These are phyloP conservation scores for Pochonia chlamydosporia DNA, from an alignment of 2,329 filamentous ascomycete genomes.

Conservation along the genomic window DNA sequence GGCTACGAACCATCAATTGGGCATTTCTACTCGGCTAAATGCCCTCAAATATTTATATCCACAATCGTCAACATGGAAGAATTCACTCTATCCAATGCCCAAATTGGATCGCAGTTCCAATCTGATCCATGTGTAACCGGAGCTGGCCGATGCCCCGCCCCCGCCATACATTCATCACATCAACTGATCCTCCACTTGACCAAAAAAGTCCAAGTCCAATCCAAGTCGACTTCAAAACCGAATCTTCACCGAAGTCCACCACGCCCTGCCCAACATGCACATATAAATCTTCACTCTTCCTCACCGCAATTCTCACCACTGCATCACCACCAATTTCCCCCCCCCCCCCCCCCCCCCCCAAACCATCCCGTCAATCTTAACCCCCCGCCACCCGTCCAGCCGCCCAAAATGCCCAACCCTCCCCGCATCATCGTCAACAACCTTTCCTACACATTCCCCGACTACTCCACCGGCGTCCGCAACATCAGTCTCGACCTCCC, in stretches of 20 bases:
- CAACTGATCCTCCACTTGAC: too few relatives aligned
- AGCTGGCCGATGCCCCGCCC: too few relatives aligned
- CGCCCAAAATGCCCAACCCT: conserved; percentile 8
- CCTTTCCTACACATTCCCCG: conserved; percentile 85
- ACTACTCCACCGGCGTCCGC: conserved; percentile 72
- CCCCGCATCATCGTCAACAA: conserved; percentile 67
- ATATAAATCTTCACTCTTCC: not conserved
- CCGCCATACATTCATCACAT: too few relatives aligned
- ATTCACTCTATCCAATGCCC: not conserved
- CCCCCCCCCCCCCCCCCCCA: not conserved
- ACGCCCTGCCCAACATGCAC: not conserved
- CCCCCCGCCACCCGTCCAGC: conserved; percentile 16
- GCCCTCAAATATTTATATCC: too few relatives aligned
- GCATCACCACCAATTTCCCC: not conserved
- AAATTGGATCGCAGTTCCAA: too few relatives aligned
- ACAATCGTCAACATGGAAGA: too few relatives aligned
- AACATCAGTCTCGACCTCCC: conserved; percentile 73
- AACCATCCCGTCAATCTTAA: conserved; percentile 13
- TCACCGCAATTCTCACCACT: not conserved
- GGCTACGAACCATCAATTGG: too few relatives aligned
- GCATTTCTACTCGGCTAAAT: too few relatives aligned
- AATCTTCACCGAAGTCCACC: too few relatives aligned
- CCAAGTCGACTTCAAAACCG: too few relatives aligned
- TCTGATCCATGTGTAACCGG: too few relatives aligned
- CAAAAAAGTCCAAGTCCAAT: too few relatives aligned